phyloP scores from a whole-genome alignment of 768 basidiomycete species.

The Pulveroboletus sp. region DNA sequence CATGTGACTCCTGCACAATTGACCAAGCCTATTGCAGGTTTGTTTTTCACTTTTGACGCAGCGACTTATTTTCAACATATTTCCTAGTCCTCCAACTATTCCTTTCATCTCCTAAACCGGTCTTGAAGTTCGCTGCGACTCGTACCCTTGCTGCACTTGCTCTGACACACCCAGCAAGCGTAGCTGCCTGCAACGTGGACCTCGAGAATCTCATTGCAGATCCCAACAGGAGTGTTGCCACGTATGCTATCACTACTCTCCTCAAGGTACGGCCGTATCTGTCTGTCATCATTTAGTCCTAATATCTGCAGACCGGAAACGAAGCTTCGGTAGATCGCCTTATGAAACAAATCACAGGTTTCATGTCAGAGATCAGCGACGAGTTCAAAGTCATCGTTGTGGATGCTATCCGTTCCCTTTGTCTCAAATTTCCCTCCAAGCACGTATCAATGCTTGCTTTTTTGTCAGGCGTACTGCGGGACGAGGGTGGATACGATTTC shows the following conservation, averaged over 20 bases:
- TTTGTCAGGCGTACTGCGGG: slow-evolving; percentile 92
- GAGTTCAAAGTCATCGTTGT: slow-evolving; percentile 99
- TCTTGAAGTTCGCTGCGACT: slow-evolving; percentile 95
- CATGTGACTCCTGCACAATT: slow-evolving; percentile 74
- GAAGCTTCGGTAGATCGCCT: slow-evolving; percentile 98
- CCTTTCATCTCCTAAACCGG: slow-evolving; percentile 91
- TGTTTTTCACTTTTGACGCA: slow-evolving; percentile 20
- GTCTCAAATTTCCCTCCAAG: slow-evolving; percentile 97
- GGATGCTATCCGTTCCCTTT: slow-evolving; percentile 95
- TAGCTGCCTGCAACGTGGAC: slow-evolving; percentile 92
- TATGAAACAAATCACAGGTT: slow-evolving; percentile 98
- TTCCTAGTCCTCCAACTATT: slow-evolving; percentile 84
- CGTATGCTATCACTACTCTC: slow-evolving; percentile 96
- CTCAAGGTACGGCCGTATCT: slow-evolving; percentile 63
- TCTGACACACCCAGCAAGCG: slow-evolving; percentile 78
- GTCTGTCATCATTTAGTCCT: background rate
- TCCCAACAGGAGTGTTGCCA: slow-evolving; percentile 92
- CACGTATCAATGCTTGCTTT: slow-evolving; percentile 96
- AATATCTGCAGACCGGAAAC: slow-evolving; percentile 76
- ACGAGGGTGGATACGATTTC: slow-evolving; percentile 99
- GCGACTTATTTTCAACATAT: slow-evolving; percentile 7
- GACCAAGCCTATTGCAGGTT: slow-evolving; percentile 84
- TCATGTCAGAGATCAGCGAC: slow-evolving; percentile 99
- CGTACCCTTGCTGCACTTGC: slow-evolving; percentile 90
- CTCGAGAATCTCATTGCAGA: slow-evolving; percentile 96